Percentiles rank a stretch among this genome's conserved stretches.
These are phyloP conservation scores for Calonectria leucothoes DNA, from an alignment of 2,329 filamentous ascomycete genomes.

Conservation along the genomic window DNA sequence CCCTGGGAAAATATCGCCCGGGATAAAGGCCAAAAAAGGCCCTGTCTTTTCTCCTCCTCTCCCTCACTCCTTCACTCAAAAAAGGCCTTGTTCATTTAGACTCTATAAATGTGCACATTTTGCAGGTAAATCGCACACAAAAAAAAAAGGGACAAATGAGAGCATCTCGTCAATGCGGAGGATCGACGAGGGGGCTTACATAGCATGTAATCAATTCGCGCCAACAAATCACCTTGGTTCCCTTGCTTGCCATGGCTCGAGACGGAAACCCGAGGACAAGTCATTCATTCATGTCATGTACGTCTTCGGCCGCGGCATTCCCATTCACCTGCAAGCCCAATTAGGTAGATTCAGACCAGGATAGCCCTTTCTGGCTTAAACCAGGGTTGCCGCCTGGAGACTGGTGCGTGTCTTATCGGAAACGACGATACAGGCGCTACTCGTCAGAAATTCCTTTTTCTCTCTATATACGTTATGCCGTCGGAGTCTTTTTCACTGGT, in stretches of 20 bases:
- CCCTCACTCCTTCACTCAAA: background rate
- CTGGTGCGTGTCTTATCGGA: constrained; percentile 10
- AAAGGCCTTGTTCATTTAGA: background rate
- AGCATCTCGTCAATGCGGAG: constrained; percentile 10
- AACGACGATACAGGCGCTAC: background rate
- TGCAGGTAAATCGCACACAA: background rate
- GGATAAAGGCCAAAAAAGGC: background rate
- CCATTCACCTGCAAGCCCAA: background rate
- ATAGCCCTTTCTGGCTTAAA: background rate
- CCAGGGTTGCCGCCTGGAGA: background rate
- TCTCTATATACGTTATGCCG: background rate
- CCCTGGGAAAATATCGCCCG: background rate
- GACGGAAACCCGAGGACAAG: background rate
- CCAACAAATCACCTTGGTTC: background rate
- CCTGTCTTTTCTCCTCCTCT: background rate
- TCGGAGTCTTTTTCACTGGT: background rate
- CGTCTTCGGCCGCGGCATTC: background rate
- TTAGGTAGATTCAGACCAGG: background rate
- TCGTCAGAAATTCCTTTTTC: constrained; percentile 8
- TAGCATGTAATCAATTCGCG: background rate
- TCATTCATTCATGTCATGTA: constrained; percentile 7
- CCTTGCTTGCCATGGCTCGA: background rate
- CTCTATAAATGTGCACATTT: background rate
- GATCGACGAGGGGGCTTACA: constrained; percentile 12
- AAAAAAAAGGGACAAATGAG: background rate